Evolutionary conservation across 768 basidiomycete species (phyloP).

Genomic region (Auriscalpium vulgare): DNA sequence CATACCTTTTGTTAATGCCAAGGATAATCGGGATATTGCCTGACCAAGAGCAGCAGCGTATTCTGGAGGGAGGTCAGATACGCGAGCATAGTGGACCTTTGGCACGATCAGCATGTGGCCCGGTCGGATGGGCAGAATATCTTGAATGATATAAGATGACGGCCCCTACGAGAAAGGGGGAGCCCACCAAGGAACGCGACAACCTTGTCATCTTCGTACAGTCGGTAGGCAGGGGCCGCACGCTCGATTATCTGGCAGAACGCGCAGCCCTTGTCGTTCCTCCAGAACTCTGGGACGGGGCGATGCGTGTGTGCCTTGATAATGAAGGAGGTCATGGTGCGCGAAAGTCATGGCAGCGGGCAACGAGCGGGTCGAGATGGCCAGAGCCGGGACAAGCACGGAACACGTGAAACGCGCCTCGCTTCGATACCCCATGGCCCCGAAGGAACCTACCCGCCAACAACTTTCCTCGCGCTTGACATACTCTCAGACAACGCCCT

Average conservation of each 20-base stretch:
- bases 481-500: slow-evolving; percentile 53
- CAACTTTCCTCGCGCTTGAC: slow-evolving; percentile 67
- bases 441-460: slow-evolving; percentile 60
- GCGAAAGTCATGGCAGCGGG: no score
- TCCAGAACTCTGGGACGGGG: slow-evolving; percentile 40
- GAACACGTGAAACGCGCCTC: no score
- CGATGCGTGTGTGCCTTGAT: slow-evolving; percentile 54
- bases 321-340: slow-evolving; percentile 63
- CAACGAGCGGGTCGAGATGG: no score
- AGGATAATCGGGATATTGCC: slow-evolving; percentile 52
- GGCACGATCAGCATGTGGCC: slow-evolving; percentile 70
- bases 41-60: slow-evolving; percentile 50
- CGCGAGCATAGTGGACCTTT: slow-evolving; percentile 49
- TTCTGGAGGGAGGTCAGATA: slow-evolving; percentile 59
- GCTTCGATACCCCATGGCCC: slow-evolving; percentile 20
- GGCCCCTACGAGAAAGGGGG: not conserved
- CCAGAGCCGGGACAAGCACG: no score
- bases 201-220: slow-evolving; percentile 58
- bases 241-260: slow-evolving; percentile 60
- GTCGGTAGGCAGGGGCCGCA: slow-evolving; percentile 36
- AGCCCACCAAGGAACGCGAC: slow-evolving; percentile 55
- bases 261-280: slow-evolving; percentile 38
- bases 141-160: slow-evolving; percentile 25
- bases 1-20: slow-evolving; percentile 55
- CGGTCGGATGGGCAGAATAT: slow-evolving; percentile 57